phyloP scores from a whole-genome alignment of 169 alveolate genomes.

The Cryptosporidium parvum region DNA sequence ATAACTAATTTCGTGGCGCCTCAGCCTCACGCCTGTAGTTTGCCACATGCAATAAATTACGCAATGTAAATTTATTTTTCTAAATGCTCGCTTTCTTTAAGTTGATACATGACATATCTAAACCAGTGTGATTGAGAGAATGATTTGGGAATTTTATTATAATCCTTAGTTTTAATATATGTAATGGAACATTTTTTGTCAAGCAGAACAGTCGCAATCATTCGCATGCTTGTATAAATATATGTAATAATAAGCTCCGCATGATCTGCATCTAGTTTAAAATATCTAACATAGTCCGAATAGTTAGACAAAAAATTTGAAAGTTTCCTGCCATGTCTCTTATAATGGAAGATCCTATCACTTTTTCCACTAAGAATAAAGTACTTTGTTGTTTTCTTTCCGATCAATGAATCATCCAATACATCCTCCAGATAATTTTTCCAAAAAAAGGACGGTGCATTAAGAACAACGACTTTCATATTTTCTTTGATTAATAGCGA shows the following conservation, averaged over 20 bases:
- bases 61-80: neutral
- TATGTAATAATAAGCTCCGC: neutral
- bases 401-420: neutral
- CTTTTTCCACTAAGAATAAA: conserved; percentile 20
- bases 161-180: neutral
- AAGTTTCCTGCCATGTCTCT: conserved; percentile 25
- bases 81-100: neutral
- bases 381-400: conserved; percentile 8
- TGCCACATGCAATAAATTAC: conserved; percentile 6
- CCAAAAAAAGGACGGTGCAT: conserved; percentile 30
- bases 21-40: neutral
- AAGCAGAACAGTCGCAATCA: conserved; percentile 20
- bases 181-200: conserved; percentile 2
- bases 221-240: conserved; percentile 16
- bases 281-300: conserved; percentile 8
- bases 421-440: neutral
- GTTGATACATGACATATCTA: conserved; percentile 46
- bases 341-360: conserved; percentile 6
- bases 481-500: conserved; percentile 1
- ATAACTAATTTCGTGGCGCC: neutral
- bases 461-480: conserved; percentile 38
- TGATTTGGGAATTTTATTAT: conserved; percentile 43
- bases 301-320: conserved; percentile 34
- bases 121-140: conserved; percentile 6
- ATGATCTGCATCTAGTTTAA: conserved; percentile 32